Evolutionary conservation across 129 eudicot species (phyloP).

Genomic region (Glebionis coronaria): DNA sequence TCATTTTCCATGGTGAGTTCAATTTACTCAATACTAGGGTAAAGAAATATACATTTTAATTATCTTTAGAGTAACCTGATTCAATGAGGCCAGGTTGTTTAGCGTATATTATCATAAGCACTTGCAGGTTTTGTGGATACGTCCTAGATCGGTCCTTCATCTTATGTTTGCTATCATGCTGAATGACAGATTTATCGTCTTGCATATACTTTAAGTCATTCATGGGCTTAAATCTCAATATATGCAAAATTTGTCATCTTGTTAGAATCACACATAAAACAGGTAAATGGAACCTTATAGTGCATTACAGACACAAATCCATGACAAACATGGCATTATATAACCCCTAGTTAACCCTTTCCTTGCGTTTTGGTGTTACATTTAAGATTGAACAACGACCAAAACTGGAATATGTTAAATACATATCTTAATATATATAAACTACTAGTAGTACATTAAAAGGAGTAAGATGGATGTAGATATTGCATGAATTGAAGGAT

Average conservation of each 20-base stretch:
- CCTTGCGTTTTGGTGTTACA: no score
- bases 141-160: not conserved
- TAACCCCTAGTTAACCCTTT: no score
- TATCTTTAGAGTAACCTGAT: no score
- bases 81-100: no score
- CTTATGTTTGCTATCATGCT: slow-evolving; percentile 4
- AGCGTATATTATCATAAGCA: not conserved
- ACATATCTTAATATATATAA: no score
- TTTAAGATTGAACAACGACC: no score
- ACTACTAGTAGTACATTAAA: no score
- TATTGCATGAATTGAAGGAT: not conserved
- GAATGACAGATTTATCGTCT: slow-evolving; percentile 12
- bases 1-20: no score
- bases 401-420: no score
- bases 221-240: slow-evolving; percentile 3
- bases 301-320: slow-evolving; percentile 11
- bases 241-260: slow-evolving; percentile 19
- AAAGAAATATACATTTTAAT: no score
- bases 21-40: no score
- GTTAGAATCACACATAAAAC: slow-evolving; percentile 12
- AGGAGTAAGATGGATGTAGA: no score
- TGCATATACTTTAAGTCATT: slow-evolving; percentile 24
- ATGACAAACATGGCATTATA: slow-evolving; percentile 15
- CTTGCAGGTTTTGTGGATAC: not conserved
- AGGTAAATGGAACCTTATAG: not conserved